Base-by-base conservation (phyloP, 1,139 yeast species). In the Kodamaea suecica region DNA sequence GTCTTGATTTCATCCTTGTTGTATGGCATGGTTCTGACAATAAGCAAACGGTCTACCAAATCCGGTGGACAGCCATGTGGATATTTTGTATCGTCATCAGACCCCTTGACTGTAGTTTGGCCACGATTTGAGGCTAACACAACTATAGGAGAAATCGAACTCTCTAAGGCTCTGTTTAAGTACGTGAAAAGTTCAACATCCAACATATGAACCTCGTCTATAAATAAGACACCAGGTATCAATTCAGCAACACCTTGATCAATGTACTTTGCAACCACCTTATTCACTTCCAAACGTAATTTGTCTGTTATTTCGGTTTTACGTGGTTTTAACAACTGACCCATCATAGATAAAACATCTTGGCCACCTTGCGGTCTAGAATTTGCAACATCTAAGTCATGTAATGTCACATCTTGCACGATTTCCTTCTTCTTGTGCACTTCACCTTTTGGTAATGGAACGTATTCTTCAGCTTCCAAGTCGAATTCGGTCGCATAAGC, bases 321-420 rank as follows among this genome's bases (percentile, higher is more conserved):
- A 51, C 85, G 83, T 38, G 97, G 97, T 66, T 90, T 92, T 70
- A 92, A 73, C 45, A 92, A 70, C 66, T 92, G 98, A 29, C 97
- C 97, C 98, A 92, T 92, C 95, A 94, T 87, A 6, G 97, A 87
- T 56, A 92, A 75, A 34, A 94, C 95, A 57, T 92, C 98, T 64
- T 94, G 98, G 21, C 98, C 98, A 46, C 98, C 98, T 64, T 92
- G 97, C 10, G 99, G 98, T 53, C 90, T 78, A 2, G 98, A 90
- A 56, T 92, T 92, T 34, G 98, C 98, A 33, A 87, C 83, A 63
- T 92, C 99, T 55, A 92, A 70, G 57, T 92, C 99, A 57, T 94
- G 97, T 49, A 92, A 73, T 2, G 98, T 87, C 31, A 92, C 96
- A 55, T 92, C 98, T 63, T 92, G 99, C 13, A 94, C 95, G 50